These are phyloP conservation scores for Flaveria brownii DNA, from an alignment of 129 eudicot genomes.

Conservation along the genomic window DNA sequence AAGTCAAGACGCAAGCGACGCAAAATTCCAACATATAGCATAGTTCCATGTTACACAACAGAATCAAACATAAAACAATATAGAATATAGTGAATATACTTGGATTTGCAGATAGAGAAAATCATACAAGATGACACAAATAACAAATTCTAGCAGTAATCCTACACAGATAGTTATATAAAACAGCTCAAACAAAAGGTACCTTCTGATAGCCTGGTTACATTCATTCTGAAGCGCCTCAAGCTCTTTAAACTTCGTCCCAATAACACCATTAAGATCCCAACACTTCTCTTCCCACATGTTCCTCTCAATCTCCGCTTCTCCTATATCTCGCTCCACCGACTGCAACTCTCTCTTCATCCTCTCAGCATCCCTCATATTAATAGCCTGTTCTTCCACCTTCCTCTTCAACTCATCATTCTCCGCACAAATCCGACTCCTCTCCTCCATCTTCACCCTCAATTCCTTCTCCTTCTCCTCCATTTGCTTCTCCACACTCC, in stretches of 20 bases:
- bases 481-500: slow-evolving; percentile 41
- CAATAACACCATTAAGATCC: slow-evolving; percentile 54
- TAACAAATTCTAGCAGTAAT: neutral
- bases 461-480: slow-evolving; percentile 71
- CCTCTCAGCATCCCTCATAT: slow-evolving; percentile 86
- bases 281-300: slow-evolving; percentile 88
- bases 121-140: neutral
- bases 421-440: slow-evolving; percentile 55
- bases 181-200: slow-evolving; percentile 11
- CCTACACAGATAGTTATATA: neutral
- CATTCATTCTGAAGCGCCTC: slow-evolving; percentile 63
- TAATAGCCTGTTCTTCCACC: slow-evolving; percentile 79
- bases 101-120: too few relatives aligned
- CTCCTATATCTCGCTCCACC: slow-evolving; percentile 74
- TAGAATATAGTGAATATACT: too few relatives aligned
- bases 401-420: slow-evolving; percentile 71
- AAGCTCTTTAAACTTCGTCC: slow-evolving; percentile 74
- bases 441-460: slow-evolving; percentile 52
- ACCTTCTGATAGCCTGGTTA: slow-evolving; percentile 81
- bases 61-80: slow-evolving; percentile 16
- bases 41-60: neutral
- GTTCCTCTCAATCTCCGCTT: slow-evolving; percentile 63
- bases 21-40: neutral
- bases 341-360: slow-evolving; percentile 83
- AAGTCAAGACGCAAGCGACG: neutral